Conservation (phyloP, 805 yeast species). For the Kregervanrija fluxuum region DNA sequence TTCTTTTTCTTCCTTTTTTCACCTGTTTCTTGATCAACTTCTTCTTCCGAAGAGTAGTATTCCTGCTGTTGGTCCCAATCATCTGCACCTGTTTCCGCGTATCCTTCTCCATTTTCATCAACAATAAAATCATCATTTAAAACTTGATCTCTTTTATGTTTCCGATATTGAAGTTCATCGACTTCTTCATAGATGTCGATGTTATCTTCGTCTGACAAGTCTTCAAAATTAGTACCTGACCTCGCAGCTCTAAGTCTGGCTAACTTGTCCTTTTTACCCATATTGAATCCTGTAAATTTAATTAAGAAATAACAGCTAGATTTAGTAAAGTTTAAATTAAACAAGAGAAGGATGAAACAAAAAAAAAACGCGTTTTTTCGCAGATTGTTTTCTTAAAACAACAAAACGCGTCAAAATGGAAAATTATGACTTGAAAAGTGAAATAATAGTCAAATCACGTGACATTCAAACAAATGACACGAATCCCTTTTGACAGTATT, state of each 20-base stretch:
- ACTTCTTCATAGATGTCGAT: constrained; percentile 78
- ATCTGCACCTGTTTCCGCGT: constrained; percentile 87
- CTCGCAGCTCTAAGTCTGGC: constrained; percentile 60
- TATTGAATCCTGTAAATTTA: background rate
- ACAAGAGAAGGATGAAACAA: too few species aligned
- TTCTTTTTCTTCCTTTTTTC: constrained; percentile 28
- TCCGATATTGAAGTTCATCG: constrained; percentile 71
- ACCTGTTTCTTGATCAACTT: constrained; percentile 25
- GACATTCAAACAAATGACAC: too few species aligned
- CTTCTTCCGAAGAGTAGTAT: constrained; percentile 53
- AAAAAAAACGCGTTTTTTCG: too few species aligned
- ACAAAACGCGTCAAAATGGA: too few species aligned
- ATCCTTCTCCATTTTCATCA: constrained; percentile 90
- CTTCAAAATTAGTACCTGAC: constrained; percentile 44
- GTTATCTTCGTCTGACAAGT: constrained; percentile 38
- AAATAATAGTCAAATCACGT: too few species aligned
- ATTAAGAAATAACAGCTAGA: background rate
- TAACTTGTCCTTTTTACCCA: constrained; percentile 35
- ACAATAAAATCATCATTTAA: constrained; percentile 90
- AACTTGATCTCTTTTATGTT: constrained; percentile 70
- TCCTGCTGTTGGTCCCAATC: constrained; percentile 67
- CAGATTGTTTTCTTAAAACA: too few species aligned
- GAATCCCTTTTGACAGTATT: too few species aligned
- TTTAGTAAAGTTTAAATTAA: background rate
- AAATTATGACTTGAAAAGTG: too few species aligned